Conservation (phyloP, 768 basidiomycete genomes). For the Phanerochaete sordida region DNA sequence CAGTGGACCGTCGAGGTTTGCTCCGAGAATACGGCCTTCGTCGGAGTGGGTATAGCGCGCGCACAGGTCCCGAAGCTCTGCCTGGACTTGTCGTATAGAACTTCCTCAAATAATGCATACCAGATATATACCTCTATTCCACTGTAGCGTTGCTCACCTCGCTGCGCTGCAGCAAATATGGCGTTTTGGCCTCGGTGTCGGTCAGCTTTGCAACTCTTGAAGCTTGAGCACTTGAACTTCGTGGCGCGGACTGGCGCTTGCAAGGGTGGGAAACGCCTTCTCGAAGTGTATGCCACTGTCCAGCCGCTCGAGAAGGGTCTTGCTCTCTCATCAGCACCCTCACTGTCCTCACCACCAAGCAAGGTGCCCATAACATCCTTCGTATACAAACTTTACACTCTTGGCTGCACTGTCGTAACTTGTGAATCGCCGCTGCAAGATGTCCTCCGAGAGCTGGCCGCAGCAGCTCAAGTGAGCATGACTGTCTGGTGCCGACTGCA, state of each 20-base stretch:
- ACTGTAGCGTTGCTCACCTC: too few species aligned
- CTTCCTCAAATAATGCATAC: background rate
- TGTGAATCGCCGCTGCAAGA: background rate
- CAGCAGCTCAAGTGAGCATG: slow-evolving; percentile 66
- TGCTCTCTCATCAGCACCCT: background rate
- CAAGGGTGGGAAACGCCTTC: background rate
- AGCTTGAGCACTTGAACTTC: too few species aligned
- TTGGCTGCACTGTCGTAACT: too few species aligned
- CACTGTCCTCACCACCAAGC: background rate
- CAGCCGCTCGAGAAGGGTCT: background rate
- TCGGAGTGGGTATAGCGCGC: background rate
- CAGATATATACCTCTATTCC: background rate
- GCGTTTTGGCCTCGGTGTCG: too few species aligned
- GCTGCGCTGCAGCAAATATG: too few species aligned
- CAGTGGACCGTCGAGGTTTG: background rate
- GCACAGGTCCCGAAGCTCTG: background rate
- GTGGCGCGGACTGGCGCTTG: too few species aligned
- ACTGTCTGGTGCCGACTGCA: background rate
- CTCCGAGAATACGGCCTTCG: background rate
- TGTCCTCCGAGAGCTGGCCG: slow-evolving; percentile 65
- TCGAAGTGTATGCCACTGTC: too few species aligned
- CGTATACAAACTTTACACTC: background rate
- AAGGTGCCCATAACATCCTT: background rate
- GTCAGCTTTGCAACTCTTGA: too few species aligned
- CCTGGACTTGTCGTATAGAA: background rate